Conservation (phyloP, 768 basidiomycete species). For the Gyrodon lividus region DNA sequence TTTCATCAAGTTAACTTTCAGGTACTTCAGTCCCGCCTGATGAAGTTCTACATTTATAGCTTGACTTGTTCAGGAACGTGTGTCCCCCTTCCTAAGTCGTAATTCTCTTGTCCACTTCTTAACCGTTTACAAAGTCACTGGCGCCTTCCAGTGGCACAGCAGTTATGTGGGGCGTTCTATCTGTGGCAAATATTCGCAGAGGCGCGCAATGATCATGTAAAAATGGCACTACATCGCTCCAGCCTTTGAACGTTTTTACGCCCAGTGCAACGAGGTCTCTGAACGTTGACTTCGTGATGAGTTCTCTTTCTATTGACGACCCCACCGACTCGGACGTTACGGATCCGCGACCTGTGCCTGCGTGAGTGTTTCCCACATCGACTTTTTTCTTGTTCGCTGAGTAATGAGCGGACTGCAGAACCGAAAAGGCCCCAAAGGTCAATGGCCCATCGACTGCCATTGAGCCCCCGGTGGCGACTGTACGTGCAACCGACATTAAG, state of each 20-base stretch:
- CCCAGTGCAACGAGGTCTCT: neutral
- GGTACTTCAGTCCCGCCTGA: neutral
- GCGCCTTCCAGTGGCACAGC: neutral
- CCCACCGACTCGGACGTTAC: neutral
- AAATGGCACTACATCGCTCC: neutral
- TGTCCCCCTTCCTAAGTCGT: neutral
- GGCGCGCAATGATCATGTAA: neutral
- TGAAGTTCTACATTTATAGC: too few relatives aligned
- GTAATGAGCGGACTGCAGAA: too few relatives aligned
- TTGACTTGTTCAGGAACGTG: neutral
- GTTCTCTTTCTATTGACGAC: neutral
- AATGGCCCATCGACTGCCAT: too few relatives aligned
- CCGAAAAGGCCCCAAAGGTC: too few relatives aligned
- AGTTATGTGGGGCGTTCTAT: neutral
- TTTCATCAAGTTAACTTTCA: neutral
- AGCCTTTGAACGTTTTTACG: neutral
- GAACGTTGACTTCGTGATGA: neutral
- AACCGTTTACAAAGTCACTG: neutral
- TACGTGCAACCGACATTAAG: conserved; percentile 4
- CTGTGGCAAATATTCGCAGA: neutral
- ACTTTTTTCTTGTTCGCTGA: neutral
- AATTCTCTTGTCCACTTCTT: neutral
- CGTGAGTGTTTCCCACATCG: neutral
- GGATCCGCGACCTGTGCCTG: neutral
- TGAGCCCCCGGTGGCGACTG: neutral